A percentile compares a stretch with the other conserved stretches of the same genome.
phyloP scores from a whole-genome alignment of 2,329 filamentous ascomycete genomes.

The Botryotinia narcissicola region DNA sequence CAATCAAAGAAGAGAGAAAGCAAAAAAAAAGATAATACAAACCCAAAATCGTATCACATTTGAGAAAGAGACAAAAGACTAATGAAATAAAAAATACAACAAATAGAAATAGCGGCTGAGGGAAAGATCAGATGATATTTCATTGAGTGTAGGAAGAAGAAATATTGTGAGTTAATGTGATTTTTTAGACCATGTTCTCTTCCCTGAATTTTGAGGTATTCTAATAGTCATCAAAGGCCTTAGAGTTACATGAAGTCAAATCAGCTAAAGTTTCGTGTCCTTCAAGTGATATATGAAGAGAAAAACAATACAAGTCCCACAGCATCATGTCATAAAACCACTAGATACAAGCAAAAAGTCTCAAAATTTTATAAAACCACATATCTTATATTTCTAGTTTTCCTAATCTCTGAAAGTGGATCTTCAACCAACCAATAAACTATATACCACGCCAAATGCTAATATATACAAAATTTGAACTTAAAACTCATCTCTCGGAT shows the following conservation, averaged over 20 bases:
- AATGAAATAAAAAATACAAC: too few relatives aligned
- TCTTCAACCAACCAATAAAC: not conserved
- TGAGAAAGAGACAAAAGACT: too few relatives aligned
- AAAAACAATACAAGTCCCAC: not conserved
- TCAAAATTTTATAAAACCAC: not conserved
- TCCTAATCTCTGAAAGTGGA: not conserved
- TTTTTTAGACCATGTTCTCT: too few relatives aligned
- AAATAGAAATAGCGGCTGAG: too few relatives aligned
- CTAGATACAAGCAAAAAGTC: not conserved
- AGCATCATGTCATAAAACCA: not conserved
- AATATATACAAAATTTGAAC: conserved; percentile 4
- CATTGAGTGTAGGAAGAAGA: too few relatives aligned
- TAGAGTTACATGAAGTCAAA: too few relatives aligned
- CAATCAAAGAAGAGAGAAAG: too few relatives aligned
- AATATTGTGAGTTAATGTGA: too few relatives aligned
- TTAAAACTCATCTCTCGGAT: not conserved
- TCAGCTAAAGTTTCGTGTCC: not conserved
- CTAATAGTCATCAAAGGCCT: too few relatives aligned
- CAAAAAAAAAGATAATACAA: too few relatives aligned
- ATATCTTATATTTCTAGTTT: not conserved
- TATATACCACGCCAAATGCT: not conserved
- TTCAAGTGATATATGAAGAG: not conserved
- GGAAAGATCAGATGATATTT: not conserved
- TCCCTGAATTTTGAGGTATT: too few relatives aligned
- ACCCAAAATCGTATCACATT: too few relatives aligned